Evolutionary conservation across 2,329 filamentous ascomycete genomes (phyloP).

Genomic region (Fusarium agapanthi): DNA sequence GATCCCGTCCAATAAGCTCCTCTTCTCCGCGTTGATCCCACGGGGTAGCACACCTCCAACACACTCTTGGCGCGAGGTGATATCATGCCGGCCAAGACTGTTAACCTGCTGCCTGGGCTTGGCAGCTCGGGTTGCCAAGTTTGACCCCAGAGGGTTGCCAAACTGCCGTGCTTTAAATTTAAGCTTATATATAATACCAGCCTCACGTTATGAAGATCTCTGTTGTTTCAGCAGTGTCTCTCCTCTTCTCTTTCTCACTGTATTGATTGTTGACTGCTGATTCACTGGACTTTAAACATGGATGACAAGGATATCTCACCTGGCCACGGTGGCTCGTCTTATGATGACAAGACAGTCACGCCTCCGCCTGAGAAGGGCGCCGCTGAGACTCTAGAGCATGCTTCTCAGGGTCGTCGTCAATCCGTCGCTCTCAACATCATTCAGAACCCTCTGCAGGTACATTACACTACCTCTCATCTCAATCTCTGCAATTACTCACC

Average conservation of each 20-base stretch:
- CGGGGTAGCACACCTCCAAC: constrained; percentile 12
- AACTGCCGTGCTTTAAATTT: constrained; percentile 18
- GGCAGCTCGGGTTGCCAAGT: constrained; percentile 23
- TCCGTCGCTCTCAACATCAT: constrained; percentile 12
- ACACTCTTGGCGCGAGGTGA: constrained; percentile 9
- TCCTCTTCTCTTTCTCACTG: not conserved
- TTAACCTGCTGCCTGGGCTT: constrained; percentile 31
- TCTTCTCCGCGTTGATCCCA: constrained; percentile 21
- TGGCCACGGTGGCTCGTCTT: not conserved
- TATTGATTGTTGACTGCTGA: no score
- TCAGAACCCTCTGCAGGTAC: constrained; percentile 15
- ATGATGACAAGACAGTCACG: constrained; percentile 7
- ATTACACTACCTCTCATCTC: rapidly evolving
- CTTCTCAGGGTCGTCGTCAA: not conserved
- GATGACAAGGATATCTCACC: constrained; percentile 21
- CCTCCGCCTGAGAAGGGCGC: constrained; percentile 7
- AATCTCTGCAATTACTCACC: not conserved
- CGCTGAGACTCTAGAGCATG: constrained; percentile 13
- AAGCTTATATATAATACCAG: constrained; percentile 26
- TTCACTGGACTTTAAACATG: not conserved
- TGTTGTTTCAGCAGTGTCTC: not conserved
- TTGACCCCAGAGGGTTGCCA: constrained; percentile 13
- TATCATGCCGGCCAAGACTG: constrained; percentile 21
- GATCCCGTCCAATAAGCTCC: not conserved
- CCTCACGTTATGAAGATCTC: not conserved